Conservation (phyloP, 225 moss, liverwort and hornwort genomes). For the Takakia lepidozioides region DNA sequence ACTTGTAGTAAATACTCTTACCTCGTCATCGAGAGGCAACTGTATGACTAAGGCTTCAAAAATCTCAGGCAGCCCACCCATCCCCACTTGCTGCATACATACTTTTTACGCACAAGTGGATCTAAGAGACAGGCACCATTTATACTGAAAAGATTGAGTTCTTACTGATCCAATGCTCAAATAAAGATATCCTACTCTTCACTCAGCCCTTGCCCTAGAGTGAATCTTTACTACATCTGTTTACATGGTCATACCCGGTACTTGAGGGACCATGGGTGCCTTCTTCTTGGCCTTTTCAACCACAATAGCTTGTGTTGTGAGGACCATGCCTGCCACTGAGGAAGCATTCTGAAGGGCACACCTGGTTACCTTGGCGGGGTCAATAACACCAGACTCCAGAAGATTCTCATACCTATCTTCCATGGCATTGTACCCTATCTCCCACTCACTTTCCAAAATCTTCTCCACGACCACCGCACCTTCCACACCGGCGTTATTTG, state of each 20-base stretch:
- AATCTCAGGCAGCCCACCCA: too few species aligned
- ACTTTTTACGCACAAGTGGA: too few species aligned
- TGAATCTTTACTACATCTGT: too few species aligned
- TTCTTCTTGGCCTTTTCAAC: conserved; percentile 67
- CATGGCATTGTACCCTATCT: conserved; percentile 93
- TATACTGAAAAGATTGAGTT: too few species aligned
- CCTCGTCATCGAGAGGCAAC: too few species aligned
- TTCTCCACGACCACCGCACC: conserved; percentile 97
- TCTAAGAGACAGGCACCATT: too few species aligned
- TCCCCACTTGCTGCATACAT: too few species aligned
- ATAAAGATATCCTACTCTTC: too few species aligned
- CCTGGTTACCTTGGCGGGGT: conserved; percentile 90
- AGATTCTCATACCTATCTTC: conserved; percentile 81
- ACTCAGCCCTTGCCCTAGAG: too few species aligned
- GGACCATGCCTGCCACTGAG: conserved; percentile 95
- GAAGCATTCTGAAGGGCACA: conserved; percentile 93
- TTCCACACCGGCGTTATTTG: conserved; percentile 85
- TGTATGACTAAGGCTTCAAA: too few species aligned
- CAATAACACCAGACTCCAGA: conserved; percentile 82
- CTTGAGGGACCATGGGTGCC: conserved; percentile 12
- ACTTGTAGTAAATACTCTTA: too few species aligned
- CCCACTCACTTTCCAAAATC: conserved; percentile 77
- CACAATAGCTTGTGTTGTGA: conserved; percentile 95
- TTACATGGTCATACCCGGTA: conserved; percentile 55
- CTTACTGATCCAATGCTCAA: too few species aligned